These are phyloP conservation scores for Lasiosphaeriaceae sp. DNA, from an alignment of 495 filamentous ascomycete genomes.

Conservation along the genomic window DNA sequence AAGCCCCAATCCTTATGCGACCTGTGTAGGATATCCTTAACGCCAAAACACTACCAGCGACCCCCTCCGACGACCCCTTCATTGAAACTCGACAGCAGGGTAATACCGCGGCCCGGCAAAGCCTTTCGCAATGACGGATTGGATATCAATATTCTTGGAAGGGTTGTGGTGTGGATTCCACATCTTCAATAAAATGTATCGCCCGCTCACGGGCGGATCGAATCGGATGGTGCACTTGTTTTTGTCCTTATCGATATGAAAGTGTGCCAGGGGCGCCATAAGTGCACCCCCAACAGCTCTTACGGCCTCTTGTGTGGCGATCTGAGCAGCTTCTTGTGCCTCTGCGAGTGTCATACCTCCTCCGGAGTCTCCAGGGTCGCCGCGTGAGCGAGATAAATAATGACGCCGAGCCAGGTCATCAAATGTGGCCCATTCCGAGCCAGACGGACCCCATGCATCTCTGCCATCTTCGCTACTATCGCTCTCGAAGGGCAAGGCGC, in stretches of 20 bases:
- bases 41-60: neutral
- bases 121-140: constrained; percentile 73
- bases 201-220: constrained; percentile 79
- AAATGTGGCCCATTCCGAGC: constrained; percentile 10
- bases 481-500: constrained; percentile 47
- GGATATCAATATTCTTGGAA: constrained; percentile 74
- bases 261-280: constrained; percentile 68
- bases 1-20: neutral
- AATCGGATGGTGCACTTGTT: constrained; percentile 85
- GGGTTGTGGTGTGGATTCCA: constrained; percentile 65
- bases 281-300: constrained; percentile 50
- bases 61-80: neutral
- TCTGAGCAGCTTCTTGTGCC: constrained; percentile 48
- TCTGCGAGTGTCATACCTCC: constrained; percentile 43
- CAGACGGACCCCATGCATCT: constrained; percentile 7
- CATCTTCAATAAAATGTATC: constrained; percentile 79
- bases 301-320: constrained; percentile 53
- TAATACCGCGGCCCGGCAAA: constrained; percentile 82
- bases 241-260: constrained; percentile 75
- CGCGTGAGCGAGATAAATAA: neutral
- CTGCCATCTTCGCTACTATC: constrained; percentile 40
- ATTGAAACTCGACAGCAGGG: constrained; percentile 29
- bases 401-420: neutral
- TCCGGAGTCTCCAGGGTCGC: constrained; percentile 9
- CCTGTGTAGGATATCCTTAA: neutral